Percentiles rank a stretch among this genome's conserved stretches.
These are phyloP conservation scores for Schoenoplectus triqueter DNA, from an alignment of 202 grass and related monocot genomes.

Conservation along the genomic window DNA sequence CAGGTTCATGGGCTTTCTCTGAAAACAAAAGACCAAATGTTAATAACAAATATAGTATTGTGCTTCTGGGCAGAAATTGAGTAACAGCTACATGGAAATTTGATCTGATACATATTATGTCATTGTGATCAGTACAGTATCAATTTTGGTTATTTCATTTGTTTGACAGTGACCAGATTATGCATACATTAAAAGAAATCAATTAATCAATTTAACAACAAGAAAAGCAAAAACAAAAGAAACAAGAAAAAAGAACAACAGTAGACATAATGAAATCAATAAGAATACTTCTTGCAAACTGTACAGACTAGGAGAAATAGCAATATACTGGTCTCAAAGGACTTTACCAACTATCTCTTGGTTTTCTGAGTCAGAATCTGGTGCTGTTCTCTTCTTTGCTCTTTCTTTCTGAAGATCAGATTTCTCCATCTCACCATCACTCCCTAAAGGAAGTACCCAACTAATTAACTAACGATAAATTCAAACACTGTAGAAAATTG, in stretches of 20 bases:
- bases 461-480: conserved; percentile 22
- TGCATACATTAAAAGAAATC: background rate
- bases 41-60: background rate
- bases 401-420: conserved; percentile 43
- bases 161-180: background rate
- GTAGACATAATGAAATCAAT: background rate
- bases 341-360: conserved; percentile 46
- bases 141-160: conserved; percentile 20
- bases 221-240: conserved; percentile 8
- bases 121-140: background rate
- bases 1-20: conserved; percentile 47
- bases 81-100: conserved; percentile 12
- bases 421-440: conserved; percentile 29
- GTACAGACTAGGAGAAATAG: background rate
- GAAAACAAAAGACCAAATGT: conserved; percentile 31
- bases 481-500: background rate
- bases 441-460: conserved; percentile 42
- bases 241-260: background rate
- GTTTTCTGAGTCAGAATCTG: conserved; percentile 53
- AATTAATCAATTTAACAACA: background rate
- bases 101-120: background rate
- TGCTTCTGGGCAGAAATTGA: background rate
- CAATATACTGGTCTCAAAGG: background rate
- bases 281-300: background rate
- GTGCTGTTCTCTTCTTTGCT: conserved; percentile 59